These are phyloP conservation scores for Raphanus hybrid DNA, from an alignment of 441 rosid genomes.

Conservation along the genomic window DNA sequence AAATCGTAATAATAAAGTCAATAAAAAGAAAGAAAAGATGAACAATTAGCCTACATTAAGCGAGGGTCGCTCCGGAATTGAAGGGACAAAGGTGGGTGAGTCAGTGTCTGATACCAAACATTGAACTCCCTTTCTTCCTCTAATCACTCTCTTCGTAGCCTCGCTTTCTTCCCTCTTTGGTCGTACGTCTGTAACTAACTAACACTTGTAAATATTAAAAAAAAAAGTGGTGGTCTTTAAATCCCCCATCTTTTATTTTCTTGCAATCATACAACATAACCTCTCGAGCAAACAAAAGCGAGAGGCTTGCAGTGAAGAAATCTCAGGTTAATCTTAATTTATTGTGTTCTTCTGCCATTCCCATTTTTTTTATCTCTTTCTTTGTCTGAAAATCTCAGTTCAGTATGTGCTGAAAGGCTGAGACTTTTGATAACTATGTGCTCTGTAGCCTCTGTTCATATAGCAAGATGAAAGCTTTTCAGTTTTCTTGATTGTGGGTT, in stretches of 20 bases:
- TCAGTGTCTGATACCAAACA: neutral
- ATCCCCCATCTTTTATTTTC: neutral
- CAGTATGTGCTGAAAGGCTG: neutral
- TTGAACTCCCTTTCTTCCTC: neutral
- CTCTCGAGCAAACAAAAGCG: neutral
- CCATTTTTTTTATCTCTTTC: too few relatives aligned
- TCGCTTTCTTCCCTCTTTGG: neutral
- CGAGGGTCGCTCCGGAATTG: neutral
- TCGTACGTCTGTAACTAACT: neutral
- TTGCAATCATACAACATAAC: neutral
- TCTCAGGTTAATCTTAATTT: constrained; percentile 18
- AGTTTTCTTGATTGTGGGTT: too few relatives aligned
- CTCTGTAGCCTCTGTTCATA: too few relatives aligned
- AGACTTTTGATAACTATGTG: constrained; percentile 7
- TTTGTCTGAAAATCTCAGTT: neutral
- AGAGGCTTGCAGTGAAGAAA: constrained; percentile 14
- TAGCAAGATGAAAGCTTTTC: too few relatives aligned
- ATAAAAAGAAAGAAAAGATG: too few relatives aligned
- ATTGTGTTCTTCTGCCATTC: neutral
- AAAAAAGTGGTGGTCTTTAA: neutral
- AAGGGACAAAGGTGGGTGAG: neutral
- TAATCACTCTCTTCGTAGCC: neutral
- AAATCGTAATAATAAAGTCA: too few relatives aligned
- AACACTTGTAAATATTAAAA: too few relatives aligned
- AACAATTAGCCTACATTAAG: too few relatives aligned